phyloP scores from a whole-genome alignment of 352 stramenopile genomes.

The Lagenidium sp. region DNA sequence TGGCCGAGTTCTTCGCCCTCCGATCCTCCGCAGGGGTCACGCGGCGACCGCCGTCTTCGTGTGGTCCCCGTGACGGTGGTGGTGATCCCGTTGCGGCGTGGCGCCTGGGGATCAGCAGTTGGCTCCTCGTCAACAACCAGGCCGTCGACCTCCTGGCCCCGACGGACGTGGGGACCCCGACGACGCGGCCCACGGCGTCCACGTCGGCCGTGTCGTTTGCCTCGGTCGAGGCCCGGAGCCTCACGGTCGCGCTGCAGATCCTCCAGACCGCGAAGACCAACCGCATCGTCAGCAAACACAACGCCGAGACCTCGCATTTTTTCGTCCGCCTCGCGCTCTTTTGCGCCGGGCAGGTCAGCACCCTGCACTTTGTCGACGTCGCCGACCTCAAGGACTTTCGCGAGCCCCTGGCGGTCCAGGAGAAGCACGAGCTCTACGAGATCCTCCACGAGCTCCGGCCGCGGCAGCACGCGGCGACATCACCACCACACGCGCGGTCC shows the following conservation, averaged over 20 bases:
- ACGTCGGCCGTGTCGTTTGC: conserved; percentile 27
- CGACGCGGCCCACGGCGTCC: background rate
- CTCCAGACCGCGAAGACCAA: conserved; percentile 67
- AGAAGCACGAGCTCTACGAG: conserved; percentile 55
- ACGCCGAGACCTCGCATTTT: conserved; percentile 50
- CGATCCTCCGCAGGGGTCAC: background rate
- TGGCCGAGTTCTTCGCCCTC: conserved; percentile 36
- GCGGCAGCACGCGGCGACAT: conserved; percentile 6
- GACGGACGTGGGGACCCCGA: background rate
- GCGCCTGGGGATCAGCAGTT: conserved; percentile 55
- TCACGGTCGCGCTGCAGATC: conserved; percentile 35
- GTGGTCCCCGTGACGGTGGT: background rate
- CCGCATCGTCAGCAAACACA: conserved; percentile 60
- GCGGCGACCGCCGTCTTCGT: too few species aligned
- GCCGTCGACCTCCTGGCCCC: conserved; percentile 43
- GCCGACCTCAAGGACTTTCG: conserved; percentile 55
- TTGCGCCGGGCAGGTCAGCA: conserved; percentile 43
- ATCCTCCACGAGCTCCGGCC: conserved; percentile 40
- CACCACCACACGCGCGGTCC: background rate
- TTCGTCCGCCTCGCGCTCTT: conserved; percentile 66
- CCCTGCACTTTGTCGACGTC: conserved; percentile 52
- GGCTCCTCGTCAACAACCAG: conserved; percentile 63
- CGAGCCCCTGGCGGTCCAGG: conserved; percentile 24
- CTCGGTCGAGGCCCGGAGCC: conserved; percentile 34
- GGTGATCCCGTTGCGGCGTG: too few species aligned